Percentiles rank a stretch among this genome's conserved stretches.
These are phyloP conservation scores for Solanum gracilifrons DNA, from an alignment of 257 asterid species.

Conservation along the genomic window DNA sequence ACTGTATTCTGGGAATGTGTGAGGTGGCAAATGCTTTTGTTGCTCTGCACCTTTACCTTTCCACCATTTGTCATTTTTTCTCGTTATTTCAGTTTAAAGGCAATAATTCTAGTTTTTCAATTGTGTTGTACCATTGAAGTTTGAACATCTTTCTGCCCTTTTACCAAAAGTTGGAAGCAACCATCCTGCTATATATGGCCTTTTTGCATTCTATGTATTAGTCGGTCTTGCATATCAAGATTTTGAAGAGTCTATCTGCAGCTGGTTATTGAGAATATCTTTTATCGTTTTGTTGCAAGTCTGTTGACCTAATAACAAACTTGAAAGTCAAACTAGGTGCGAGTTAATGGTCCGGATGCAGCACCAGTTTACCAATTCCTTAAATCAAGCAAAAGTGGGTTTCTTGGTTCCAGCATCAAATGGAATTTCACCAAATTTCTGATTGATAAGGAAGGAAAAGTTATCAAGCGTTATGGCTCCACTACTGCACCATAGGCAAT, in stretches of 20 bases:
- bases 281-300: background rate
- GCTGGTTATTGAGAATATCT: background rate
- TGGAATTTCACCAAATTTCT: slow-evolving; percentile 94
- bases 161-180: background rate
- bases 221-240: background rate
- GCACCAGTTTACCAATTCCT: slow-evolving; percentile 71
- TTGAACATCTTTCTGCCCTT: background rate
- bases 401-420: slow-evolving; percentile 61
- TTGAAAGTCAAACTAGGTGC: slow-evolving; percentile 31
- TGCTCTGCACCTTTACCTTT: background rate
- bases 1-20: background rate
- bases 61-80: background rate
- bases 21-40: background rate
- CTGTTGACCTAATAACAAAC: background rate
- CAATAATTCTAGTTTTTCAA: background rate
- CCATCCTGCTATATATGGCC: background rate
- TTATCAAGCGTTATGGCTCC: slow-evolving; percentile 53
- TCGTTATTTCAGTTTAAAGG: background rate
- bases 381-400: slow-evolving; percentile 54
- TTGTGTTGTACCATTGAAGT: background rate
- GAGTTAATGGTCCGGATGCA: slow-evolving; percentile 60
- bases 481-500: slow-evolving; percentile 51
- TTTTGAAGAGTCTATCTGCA: background rate
- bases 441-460: slow-evolving; percentile 77
- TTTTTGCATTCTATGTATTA: background rate